These are phyloP conservation scores for Heliamphora pulchella DNA, from an alignment of 179 eudicot genomes.

Conservation along the genomic window DNA sequence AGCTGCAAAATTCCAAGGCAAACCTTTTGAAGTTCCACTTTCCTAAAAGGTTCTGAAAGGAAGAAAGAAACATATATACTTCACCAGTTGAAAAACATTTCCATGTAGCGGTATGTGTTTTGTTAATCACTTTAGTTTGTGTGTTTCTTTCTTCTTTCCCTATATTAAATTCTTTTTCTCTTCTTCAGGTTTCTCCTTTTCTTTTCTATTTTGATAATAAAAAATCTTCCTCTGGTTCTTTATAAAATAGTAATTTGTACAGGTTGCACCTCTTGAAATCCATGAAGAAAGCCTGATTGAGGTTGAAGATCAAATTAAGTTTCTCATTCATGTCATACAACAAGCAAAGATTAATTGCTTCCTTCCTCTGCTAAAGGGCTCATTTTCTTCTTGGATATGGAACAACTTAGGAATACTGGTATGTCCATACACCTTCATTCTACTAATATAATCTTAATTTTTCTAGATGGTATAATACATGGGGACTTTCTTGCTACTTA, in stretches of 20 bases:
- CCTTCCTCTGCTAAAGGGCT: conserved; percentile 61
- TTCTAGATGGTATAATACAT: neutral
- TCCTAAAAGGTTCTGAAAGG: neutral
- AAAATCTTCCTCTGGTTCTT: neutral
- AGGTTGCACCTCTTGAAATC: conserved; percentile 92
- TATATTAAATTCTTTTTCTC: neutral
- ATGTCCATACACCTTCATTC: conserved; percentile 21
- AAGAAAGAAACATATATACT: too few species aligned
- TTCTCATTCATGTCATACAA: conserved; percentile 47
- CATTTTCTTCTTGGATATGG: conserved; percentile 79
- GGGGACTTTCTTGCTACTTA: neutral
- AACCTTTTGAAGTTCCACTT: neutral
- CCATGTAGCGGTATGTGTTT: neutral
- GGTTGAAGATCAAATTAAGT: conserved; percentile 80
- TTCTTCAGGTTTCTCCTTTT: neutral
- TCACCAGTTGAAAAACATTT: neutral
- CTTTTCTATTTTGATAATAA: neutral
- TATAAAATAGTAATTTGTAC: conserved; percentile 14
- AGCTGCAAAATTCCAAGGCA: neutral
- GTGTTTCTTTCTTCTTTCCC: neutral
- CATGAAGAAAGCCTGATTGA: conserved; percentile 57
- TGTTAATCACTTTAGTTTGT: neutral
- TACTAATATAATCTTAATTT: neutral
- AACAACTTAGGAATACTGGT: conserved; percentile 70
- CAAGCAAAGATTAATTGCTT: conserved; percentile 39